Conservation (phyloP, 768 basidiomycete species). For the Auricularia sp. region DNA sequence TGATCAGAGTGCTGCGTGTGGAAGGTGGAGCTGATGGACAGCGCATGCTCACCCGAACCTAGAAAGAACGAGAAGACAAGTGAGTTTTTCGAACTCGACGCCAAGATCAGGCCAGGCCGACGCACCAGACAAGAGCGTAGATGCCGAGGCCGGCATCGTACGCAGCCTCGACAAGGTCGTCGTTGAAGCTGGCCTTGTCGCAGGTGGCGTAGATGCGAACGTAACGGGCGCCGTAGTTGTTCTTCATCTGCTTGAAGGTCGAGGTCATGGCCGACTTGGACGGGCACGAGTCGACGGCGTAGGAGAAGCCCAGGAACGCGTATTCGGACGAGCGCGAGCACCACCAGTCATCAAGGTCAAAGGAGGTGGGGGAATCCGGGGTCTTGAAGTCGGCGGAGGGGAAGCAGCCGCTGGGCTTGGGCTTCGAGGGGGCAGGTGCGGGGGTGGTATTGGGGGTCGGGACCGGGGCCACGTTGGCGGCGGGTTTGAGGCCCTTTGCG, state of each 20-base stretch:
- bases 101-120: not conserved
- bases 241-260: slow-evolving; percentile 5
- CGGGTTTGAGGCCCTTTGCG: not conserved
- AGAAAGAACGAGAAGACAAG: not conserved
- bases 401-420: not conserved
- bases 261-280: not conserved
- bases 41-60: not conserved
- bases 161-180: slow-evolving; percentile 5
- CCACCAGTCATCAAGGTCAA: not conserved
- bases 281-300: not conserved
- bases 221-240: slow-evolving; percentile 7
- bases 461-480: not conserved
- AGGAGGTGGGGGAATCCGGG: not conserved
- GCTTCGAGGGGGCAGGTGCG: not conserved
- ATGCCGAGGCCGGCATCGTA: slow-evolving; percentile 2
- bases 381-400: not conserved
- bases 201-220: slow-evolving; percentile 9
- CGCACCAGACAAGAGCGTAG: slow-evolving; percentile 5
- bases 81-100: not conserved
- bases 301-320: not conserved
- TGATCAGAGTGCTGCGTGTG: not conserved
- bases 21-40: not conserved
- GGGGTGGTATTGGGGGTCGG: not conserved
- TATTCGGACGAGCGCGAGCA: not conserved
- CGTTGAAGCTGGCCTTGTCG: slow-evolving; percentile 1